These are phyloP conservation scores for Achlya hypogyna DNA, from an alignment of 352 stramenopile species.

Conservation along the genomic window DNA sequence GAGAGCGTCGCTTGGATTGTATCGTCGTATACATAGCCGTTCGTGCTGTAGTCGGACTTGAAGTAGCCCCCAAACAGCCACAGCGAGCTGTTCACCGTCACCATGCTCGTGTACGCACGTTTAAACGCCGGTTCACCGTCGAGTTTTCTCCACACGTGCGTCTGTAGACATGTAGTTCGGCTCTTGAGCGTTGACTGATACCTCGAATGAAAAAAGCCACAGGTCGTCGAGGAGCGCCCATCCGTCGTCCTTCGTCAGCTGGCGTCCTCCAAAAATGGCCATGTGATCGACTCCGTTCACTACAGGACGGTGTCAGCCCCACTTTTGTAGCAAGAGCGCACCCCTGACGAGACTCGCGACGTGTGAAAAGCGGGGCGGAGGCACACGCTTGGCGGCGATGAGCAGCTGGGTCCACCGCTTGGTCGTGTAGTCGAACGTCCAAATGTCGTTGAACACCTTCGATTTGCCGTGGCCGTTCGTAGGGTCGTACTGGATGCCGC, in stretches of 20 bases:
- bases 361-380: constrained; percentile 11
- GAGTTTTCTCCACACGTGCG: background rate
- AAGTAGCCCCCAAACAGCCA: constrained; percentile 14
- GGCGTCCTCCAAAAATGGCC: constrained; percentile 1
- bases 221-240: constrained; percentile 11
- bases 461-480: background rate
- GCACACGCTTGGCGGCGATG: background rate
- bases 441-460: constrained; percentile 5
- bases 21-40: constrained; percentile 6
- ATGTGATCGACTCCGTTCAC: constrained; percentile 1
- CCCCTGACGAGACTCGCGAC: background rate
- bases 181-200: background rate
- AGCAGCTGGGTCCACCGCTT: constrained; percentile 8
- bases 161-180: background rate
- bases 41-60: background rate
- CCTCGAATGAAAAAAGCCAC: constrained; percentile 17
- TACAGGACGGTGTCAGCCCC: background rate
- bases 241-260: background rate
- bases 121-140: background rate
- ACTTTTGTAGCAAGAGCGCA: background rate
- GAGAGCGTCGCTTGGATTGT: background rate
- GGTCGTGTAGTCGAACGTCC: constrained; percentile 4
- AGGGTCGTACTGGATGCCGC: background rate
- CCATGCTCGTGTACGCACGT: background rate
- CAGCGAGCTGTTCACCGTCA: background rate